Base-by-base conservation (phyloP, 306 rosid species). In the Fragaria ananassa region DNA sequence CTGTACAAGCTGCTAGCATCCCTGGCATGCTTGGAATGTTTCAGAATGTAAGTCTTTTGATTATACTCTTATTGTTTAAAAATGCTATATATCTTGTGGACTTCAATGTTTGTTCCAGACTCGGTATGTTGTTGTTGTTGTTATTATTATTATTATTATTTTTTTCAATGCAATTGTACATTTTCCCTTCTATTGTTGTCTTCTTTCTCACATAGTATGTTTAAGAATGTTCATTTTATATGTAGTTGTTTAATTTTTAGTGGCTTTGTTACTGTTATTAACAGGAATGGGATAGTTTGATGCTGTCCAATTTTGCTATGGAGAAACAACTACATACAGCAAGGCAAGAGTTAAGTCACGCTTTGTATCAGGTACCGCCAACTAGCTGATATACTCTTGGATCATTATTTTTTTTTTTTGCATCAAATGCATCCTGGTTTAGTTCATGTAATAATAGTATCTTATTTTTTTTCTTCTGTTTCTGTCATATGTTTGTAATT, bases 11-110 rank as follows among this genome's bases (percentile, higher is more conserved):
- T 79, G 99, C 99, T 78, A 96, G 99, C 83, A 93, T 96, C 68
- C 99, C 98, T 47, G 98, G 99, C 78, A 96, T 96, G 99, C 96
- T 96, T 23, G 97, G 96, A 81, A 91, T 96, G 97, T 93, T 96
- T 86, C 98, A 92, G 86, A 89, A 87, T 82, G 99, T 96, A 92
- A 82, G 94, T 49, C 37, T 57, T 78, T 68, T n/a, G 62, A 57
- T 68, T 78, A 14, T 72, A 51, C 72, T 29, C 73, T 51, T n/a
- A n/a, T 14, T 54, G 13, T 70, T 1, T 25, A 13, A n/a, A 37
- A 13, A 37, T 45, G 42, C 74, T 18, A 8, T 31, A 9, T 49
- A 10, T 70, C 25, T 19, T 31, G 46, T 31, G 8, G 35, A n/a
- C 8, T 56, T 72, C 23, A 15, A 21, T 72, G 54, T 72, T 72